Conservation (phyloP, 495 filamentous ascomycete species). For the Amphirosellinia nigrospora region DNA sequence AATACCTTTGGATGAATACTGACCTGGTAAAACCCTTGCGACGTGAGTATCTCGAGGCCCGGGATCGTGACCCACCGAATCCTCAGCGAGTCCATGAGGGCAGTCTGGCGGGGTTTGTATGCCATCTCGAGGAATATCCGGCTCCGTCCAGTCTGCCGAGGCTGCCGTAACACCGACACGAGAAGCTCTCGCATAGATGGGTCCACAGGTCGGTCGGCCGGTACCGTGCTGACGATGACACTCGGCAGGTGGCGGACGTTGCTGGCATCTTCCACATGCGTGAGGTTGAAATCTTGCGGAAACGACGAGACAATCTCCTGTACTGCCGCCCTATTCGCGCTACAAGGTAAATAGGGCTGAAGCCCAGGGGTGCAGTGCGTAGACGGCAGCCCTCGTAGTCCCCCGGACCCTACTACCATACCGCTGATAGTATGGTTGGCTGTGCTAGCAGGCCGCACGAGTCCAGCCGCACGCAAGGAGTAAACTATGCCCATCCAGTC, state of each 20-base stretch:
- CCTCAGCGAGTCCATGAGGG: constrained; percentile 82
- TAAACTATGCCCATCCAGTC: constrained; percentile 94
- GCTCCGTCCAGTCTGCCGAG: constrained; percentile 46
- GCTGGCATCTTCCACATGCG: constrained; percentile 57
- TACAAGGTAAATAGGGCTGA: constrained; percentile 83
- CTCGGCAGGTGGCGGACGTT: constrained; percentile 63
- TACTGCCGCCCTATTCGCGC: constrained; percentile 77
- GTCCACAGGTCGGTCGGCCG: constrained; percentile 87
- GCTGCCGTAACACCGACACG: constrained; percentile 63
- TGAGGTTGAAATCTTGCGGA: constrained; percentile 75
- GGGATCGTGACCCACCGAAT: constrained; percentile 83
- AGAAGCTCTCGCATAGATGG: constrained; percentile 70
- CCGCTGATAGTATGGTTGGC: constrained; percentile 50
- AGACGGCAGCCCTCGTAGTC: constrained; percentile 90
- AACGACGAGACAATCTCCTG: constrained; percentile 72
- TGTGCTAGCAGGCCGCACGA: constrained; percentile 48
- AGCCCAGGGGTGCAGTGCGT: constrained; percentile 83
- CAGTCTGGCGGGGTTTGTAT: constrained; percentile 84
- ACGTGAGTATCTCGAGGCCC: constrained; percentile 87
- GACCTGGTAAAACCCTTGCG: constrained; percentile 81
- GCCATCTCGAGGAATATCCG: constrained; percentile 92
- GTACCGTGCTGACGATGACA: constrained; percentile 88
- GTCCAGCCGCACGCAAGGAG: constrained; percentile 75
- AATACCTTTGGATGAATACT: constrained; percentile 27
- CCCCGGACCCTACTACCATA: constrained; percentile 91